Conservation (phyloP, 2,329 filamentous ascomycete genomes). For the Diaporthe australafricana region DNA sequence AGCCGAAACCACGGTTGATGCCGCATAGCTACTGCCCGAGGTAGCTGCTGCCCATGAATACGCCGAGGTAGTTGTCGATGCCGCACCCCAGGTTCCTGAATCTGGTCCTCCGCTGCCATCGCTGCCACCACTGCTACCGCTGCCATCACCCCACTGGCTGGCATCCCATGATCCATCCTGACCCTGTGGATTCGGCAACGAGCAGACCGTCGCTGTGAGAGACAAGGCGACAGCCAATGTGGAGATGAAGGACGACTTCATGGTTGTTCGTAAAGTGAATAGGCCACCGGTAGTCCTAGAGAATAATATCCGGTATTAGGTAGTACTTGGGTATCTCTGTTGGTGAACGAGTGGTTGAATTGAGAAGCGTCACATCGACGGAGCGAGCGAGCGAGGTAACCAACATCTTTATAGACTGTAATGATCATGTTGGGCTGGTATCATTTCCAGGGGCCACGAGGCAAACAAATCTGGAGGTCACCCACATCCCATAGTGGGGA, state of each 20-base stretch:
- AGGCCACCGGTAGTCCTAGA: not conserved
- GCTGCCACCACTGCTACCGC: constrained; percentile 8
- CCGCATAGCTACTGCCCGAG: constrained; percentile 13
- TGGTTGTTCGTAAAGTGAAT: not conserved
- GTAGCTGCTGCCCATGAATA: constrained; percentile 20
- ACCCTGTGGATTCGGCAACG: constrained; percentile 28
- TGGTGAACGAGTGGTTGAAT: not conserved
- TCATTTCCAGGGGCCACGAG: constrained; percentile 6
- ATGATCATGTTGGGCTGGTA: not conserved
- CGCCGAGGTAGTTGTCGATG: constrained; percentile 17
- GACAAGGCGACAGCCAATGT: constrained; percentile 27
- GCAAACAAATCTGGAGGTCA: constrained; percentile 18
- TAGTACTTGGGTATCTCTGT: constrained; percentile 1
- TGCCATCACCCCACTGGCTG: constrained; percentile 8
- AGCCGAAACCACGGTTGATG: constrained; percentile 25
- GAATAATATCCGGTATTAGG: constrained; percentile 1
- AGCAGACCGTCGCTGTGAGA: constrained; percentile 33
- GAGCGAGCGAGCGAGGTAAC: constrained; percentile 1
- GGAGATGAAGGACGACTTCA: constrained; percentile 32
- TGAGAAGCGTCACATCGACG: not conserved
- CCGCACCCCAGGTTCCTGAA: constrained; percentile 11
- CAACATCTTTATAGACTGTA: constrained; percentile 33
- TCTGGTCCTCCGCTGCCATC: not conserved
- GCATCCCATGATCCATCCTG: constrained; percentile 17
- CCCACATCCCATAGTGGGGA: constrained; percentile 30